Evolutionary conservation across 176 grass and related monocot genomes (phyloP), one percentile per base, ranked within the genome.

Genomic region (Poa annua): DNA sequence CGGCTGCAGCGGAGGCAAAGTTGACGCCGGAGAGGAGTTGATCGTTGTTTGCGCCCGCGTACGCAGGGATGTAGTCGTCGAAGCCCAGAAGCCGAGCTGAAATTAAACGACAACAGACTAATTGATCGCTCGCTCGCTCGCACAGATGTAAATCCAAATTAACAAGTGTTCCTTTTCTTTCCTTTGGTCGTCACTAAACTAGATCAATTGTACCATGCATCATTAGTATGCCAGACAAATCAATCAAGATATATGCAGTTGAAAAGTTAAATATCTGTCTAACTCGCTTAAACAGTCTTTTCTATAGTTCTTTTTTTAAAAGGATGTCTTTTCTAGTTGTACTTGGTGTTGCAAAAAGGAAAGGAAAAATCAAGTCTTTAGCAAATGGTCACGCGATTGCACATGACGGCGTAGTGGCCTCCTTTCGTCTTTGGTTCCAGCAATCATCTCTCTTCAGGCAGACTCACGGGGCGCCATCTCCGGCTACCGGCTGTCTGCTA

Each of bases 1-100:
- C 96, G 19, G 96, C 96, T 17, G 96, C 96, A 1, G 92, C 96
- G 8, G 96, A 98, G 6, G 96, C 92, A 41, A 95, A 98, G 86
- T 98, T 98, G 34, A 83, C 93, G 56, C 92, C 96, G n/a, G 87
- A 60, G 68, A 98, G 84, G 19, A 95, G 87, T 19, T 88, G 85
- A 33, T 91, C 79, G 7, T 60, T 79, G 36, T 64, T 84, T 8
- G 91, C 87, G 7, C 69, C 77, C 21, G 91, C 88, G 72, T 91
- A 98, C 8, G 96, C 85, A 9, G 89, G 92, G 72, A 93, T 87
- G 80, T 83, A 91, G 65, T 98, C 77, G 4, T 95, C 82, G 68
- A 98, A 93, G 25, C 96, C 96, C 64, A 95, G 82, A 56, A 88
- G 95, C 50, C 83, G 81, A 73, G 92, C 95, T 98, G 88, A 51